phyloP scores from a whole-genome alignment of 208 protist genomes.

The Herpetomonas samuelpessoai region DNA sequence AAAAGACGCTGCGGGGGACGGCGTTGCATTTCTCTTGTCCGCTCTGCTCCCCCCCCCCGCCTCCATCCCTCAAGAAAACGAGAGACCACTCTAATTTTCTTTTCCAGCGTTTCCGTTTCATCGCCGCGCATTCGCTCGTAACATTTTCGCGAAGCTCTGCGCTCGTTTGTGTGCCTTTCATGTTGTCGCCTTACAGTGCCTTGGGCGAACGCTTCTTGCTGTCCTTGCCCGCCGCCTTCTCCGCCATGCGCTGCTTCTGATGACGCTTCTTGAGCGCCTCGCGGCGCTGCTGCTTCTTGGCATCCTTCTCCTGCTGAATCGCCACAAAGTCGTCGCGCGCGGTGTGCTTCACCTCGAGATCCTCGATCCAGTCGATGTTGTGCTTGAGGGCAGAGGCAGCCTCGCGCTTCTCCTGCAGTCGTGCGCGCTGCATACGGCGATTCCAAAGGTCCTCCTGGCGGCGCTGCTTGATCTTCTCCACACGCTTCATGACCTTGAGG shows the following conservation, averaged over 20 bases:
- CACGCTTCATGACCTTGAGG: slow-evolving; percentile 96
- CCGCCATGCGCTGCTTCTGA: slow-evolving; percentile 62
- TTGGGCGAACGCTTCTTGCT: slow-evolving; percentile 53
- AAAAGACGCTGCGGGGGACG: no score
- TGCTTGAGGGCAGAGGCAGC: slow-evolving; percentile 88
- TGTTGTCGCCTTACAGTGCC: slow-evolving; percentile 29
- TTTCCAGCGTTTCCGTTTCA: no score
- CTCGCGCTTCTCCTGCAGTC: slow-evolving; percentile 75
- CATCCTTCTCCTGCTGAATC: slow-evolving; percentile 69
- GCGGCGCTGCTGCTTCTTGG: slow-evolving; percentile 71
- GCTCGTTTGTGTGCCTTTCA: no score
- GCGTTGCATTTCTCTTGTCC: no score
- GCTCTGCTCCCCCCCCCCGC: no score
- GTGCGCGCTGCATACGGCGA: slow-evolving; percentile 77
- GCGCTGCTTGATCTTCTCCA: slow-evolving; percentile 95
- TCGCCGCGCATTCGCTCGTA: no score
- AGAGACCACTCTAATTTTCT: no score
- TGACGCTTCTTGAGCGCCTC: slow-evolving; percentile 69
- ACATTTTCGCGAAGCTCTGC: no score
- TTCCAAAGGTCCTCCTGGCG: slow-evolving; percentile 94
- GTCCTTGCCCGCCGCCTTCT: slow-evolving; percentile 43
- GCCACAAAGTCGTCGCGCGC: slow-evolving; percentile 76
- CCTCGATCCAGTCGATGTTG: slow-evolving; percentile 93
- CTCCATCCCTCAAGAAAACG: no score
- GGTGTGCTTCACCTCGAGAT: slow-evolving; percentile 79